Percentiles rank a stretch among this genome's conserved stretches.
Evolutionary conservation across 2,329 filamentous ascomycete species (phyloP).

Genomic region (Neopestalotiopsis sp.): DNA sequence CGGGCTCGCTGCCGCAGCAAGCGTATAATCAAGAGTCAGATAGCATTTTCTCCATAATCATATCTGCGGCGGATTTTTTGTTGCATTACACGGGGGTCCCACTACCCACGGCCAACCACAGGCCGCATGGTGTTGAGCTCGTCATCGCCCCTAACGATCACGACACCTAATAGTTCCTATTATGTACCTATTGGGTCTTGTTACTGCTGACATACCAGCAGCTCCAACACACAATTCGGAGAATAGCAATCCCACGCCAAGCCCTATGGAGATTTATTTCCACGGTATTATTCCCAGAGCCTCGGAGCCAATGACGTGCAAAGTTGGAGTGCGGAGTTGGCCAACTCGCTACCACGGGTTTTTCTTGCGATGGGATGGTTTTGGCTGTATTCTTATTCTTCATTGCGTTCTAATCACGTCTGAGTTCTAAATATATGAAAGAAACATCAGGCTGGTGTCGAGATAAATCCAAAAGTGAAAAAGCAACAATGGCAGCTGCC

Average conservation of each 20-base stretch:
- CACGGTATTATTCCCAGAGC: constrained; percentile 5
- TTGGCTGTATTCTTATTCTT: neutral
- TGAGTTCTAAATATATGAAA: neutral
- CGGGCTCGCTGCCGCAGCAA: neutral
- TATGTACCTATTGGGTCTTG: neutral
- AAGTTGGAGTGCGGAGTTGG: neutral
- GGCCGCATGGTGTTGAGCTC: constrained; percentile 5
- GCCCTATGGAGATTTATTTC: constrained; percentile 6
- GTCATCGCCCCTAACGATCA: constrained; percentile 12
- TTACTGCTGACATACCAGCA: neutral
- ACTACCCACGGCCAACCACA: constrained; percentile 9
- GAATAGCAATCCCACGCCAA: neutral
- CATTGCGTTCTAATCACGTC: neutral
- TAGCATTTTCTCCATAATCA: neutral
- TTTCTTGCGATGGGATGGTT: neutral
- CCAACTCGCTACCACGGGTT: neutral
- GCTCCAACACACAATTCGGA: neutral
- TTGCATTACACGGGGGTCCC: constrained; percentile 5
- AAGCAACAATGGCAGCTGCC: constrained; percentile 26
- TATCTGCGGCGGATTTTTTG: neutral
- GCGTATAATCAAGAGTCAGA: neutral
- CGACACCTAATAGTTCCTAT: constrained; percentile 8
- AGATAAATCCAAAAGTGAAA: neutral
- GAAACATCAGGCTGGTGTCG: neutral
- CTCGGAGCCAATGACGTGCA: neutral